These are phyloP conservation scores for Diphasiastrum complanatum DNA, from an alignment of 83 land plant genomes.

Conservation along the genomic window DNA sequence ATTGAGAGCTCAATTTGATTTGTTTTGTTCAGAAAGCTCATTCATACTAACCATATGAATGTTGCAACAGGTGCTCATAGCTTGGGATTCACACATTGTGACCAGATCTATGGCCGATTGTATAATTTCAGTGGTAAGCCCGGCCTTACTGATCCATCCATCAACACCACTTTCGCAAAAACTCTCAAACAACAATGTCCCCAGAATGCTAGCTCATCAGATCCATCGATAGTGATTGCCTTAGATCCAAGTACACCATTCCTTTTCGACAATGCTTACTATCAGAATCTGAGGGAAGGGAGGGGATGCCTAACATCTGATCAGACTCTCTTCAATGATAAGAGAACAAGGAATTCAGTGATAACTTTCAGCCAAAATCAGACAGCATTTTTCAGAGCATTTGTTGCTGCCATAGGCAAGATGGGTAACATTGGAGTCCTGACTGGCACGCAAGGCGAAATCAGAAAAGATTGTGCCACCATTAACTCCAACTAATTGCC, in stretches of 20 bases:
- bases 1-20: too few species aligned
- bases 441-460: slow-evolving; percentile 1
- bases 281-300: not conserved
- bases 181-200: not conserved
- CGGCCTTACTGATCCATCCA: not conserved
- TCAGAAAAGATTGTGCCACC: not conserved
- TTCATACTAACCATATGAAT: too few species aligned
- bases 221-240: not conserved
- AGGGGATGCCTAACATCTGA: not conserved
- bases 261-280: not conserved
- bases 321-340: not conserved
- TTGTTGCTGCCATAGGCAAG: not conserved
- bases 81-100: too few species aligned
- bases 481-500: too few species aligned
- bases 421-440: not conserved
- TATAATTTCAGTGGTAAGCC: too few species aligned
- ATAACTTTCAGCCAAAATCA: not conserved
- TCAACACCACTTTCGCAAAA: not conserved
- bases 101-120: too few species aligned
- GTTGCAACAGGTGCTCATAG: too few species aligned
- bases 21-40: too few species aligned
- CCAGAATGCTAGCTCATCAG: not conserved
- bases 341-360: not conserved
- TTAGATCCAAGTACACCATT: not conserved
- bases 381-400: not conserved